Percentiles rank a stretch among this genome's conserved stretches.
These are phyloP conservation scores for Podospora pseudoanserina DNA, from an alignment of 495 filamentous ascomycete genomes.

Conservation along the genomic window DNA sequence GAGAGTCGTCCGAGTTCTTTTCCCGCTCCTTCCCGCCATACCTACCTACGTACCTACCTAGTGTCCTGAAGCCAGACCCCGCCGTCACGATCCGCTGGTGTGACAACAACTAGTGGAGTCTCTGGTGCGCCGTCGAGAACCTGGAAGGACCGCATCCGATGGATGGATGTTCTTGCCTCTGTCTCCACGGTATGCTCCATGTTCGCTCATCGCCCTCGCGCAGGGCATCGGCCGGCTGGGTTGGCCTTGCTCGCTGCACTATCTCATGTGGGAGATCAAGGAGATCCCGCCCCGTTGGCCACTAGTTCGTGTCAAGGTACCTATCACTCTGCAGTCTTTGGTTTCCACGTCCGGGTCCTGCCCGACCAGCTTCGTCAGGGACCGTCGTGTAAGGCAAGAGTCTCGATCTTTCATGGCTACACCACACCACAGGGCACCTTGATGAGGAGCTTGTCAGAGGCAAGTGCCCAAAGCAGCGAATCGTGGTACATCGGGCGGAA, in stretches of 20 bases:
- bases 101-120: not conserved
- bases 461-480: not conserved
- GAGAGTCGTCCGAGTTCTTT: not conserved
- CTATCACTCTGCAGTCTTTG: not conserved
- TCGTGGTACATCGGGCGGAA: not conserved
- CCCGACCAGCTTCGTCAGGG: not conserved
- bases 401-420: not conserved
- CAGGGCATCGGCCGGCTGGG: not conserved
- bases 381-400: not conserved
- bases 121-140: not conserved
- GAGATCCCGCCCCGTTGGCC: too few relatives aligned
- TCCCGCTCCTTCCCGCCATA: not conserved
- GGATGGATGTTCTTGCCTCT: too few relatives aligned
- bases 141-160: not conserved
- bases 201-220: too few relatives aligned
- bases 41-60: too few relatives aligned
- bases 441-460: not conserved
- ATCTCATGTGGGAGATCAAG: not conserved
- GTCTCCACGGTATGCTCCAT: too few relatives aligned
- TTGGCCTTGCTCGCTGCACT: not conserved
- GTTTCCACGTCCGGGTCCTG: not conserved
- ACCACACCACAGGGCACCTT: not conserved
- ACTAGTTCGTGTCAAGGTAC: not conserved
- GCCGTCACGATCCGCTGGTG: not conserved
- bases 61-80: not conserved